phyloP scores from a whole-genome alignment of 192 early-diverging fungal genomes.

The Paraglomus occultum region DNA sequence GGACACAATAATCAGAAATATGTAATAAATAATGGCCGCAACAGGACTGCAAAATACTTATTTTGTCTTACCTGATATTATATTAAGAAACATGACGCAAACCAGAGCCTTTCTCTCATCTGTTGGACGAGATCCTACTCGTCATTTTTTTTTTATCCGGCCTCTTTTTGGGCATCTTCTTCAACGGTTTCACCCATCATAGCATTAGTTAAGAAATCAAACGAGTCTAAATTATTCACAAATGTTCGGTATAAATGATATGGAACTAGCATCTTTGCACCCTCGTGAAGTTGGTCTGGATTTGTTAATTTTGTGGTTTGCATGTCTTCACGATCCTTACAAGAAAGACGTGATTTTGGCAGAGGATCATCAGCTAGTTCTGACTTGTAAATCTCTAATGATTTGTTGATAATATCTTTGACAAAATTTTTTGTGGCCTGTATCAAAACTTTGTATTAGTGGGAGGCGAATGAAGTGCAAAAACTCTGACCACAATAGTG shows the following conservation, averaged over 20 bases:
- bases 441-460: constrained; percentile 2
- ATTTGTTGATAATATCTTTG: constrained; percentile 39
- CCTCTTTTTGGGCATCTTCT: too few species aligned
- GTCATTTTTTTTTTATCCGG: too few species aligned
- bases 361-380: constrained; percentile 38
- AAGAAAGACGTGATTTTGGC: constrained; percentile 32
- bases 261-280: constrained; percentile 46
- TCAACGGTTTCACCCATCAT: too few species aligned
- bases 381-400: constrained; percentile 38
- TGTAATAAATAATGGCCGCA: too few species aligned
- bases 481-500: background rate
- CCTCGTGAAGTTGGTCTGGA: background rate
- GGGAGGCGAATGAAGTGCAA: background rate
- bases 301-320: background rate
- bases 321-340: constrained; percentile 1
- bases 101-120: too few species aligned
- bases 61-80: too few species aligned
- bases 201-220: too few species aligned
- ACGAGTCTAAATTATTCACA: too few species aligned
- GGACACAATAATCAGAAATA: too few species aligned
- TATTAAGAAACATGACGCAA: too few species aligned
- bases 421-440: constrained; percentile 52
- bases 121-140: too few species aligned
- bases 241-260: constrained; percentile 52
- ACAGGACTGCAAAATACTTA: too few species aligned